These are phyloP conservation scores for Tubosaeta brunneosetosa DNA, from an alignment of 768 basidiomycete species.

Conservation along the genomic window DNA sequence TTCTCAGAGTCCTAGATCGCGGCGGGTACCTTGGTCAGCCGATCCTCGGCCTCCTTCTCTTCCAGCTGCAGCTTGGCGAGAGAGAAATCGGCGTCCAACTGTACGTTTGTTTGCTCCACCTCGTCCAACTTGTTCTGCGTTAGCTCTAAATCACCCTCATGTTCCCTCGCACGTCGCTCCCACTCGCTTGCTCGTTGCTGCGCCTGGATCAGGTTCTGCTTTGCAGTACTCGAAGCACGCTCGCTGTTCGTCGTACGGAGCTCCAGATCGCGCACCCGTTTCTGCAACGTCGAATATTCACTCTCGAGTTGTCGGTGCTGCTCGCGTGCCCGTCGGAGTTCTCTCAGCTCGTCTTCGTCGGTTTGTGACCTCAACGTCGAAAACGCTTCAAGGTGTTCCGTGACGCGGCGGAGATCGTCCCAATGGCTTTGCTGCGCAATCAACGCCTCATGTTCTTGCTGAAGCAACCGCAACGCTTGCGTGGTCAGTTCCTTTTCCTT, in stretches of 20 bases:
- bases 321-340: slow-evolving; percentile 64
- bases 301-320: slow-evolving; percentile 54
- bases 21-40: slow-evolving; percentile 54
- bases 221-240: slow-evolving; percentile 49
- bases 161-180: slow-evolving; percentile 74
- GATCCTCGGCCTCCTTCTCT: slow-evolving; percentile 68
- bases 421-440: slow-evolving; percentile 65
- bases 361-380: slow-evolving; percentile 55
- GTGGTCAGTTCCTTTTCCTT: slow-evolving; percentile 59
- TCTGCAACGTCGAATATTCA: slow-evolving; percentile 63
- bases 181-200: slow-evolving; percentile 78
- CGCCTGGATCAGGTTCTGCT: slow-evolving; percentile 63
- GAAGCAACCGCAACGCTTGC: slow-evolving; percentile 48
- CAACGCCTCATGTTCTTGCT: slow-evolving; percentile 57
- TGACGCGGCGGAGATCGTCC: slow-evolving; percentile 67
- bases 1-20: background rate
- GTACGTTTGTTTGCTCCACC: slow-evolving; percentile 56
- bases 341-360: slow-evolving; percentile 69
- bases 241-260: slow-evolving; percentile 57
- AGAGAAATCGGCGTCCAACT: slow-evolving; percentile 68
- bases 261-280: slow-evolving; percentile 71
- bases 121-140: slow-evolving; percentile 61
- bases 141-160: slow-evolving; percentile 58
- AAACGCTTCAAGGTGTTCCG: slow-evolving; percentile 70
- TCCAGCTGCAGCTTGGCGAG: slow-evolving; percentile 67